Conservation (phyloP, 1,284 basidiomycete species). For the Trichosporon coremiiforme region DNA sequence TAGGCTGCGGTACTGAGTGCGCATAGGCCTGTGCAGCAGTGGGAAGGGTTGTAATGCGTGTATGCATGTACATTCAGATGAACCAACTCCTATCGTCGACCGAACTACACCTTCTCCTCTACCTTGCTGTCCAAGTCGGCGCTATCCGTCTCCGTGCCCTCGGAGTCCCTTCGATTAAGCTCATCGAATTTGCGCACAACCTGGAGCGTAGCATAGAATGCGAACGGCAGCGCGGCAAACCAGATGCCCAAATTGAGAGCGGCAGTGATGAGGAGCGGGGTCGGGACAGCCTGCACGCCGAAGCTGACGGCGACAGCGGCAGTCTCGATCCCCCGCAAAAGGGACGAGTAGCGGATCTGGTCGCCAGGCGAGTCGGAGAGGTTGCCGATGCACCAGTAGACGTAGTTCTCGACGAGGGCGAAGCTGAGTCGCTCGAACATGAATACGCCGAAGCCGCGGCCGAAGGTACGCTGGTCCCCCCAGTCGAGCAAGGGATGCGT, state of each 20-base stretch:
- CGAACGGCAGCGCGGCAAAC: slow-evolving; percentile 21
- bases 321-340: slow-evolving; percentile 29
- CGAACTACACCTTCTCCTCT: not conserved
- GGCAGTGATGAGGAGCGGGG: slow-evolving; percentile 23
- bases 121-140: not conserved
- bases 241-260: slow-evolving; percentile 23
- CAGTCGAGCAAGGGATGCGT: slow-evolving; percentile 26
- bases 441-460: slow-evolving; percentile 29
- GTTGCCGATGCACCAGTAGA: slow-evolving; percentile 27
- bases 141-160: not conserved
- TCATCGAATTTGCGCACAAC: slow-evolving; percentile 25
- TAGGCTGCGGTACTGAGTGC: too few relatives aligned
- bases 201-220: slow-evolving; percentile 22
- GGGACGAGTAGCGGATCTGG: slow-evolving; percentile 26
- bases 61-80: not conserved
- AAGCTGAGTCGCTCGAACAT: slow-evolving; percentile 27
- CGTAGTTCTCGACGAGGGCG: slow-evolving; percentile 24
- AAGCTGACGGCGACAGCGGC: slow-evolving; percentile 21
- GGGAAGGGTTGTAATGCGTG: not conserved
- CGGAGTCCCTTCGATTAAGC: not conserved
- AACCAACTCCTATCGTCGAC: too few relatives aligned
- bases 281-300: slow-evolving; percentile 28
- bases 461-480: slow-evolving; percentile 20
- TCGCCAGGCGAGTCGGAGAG: slow-evolving; percentile 27
- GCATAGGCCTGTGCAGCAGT: too few relatives aligned